Evolutionary conservation across 1,284 basidiomycete species (phyloP).

Genomic region (Cystobasidium sp.): DNA sequence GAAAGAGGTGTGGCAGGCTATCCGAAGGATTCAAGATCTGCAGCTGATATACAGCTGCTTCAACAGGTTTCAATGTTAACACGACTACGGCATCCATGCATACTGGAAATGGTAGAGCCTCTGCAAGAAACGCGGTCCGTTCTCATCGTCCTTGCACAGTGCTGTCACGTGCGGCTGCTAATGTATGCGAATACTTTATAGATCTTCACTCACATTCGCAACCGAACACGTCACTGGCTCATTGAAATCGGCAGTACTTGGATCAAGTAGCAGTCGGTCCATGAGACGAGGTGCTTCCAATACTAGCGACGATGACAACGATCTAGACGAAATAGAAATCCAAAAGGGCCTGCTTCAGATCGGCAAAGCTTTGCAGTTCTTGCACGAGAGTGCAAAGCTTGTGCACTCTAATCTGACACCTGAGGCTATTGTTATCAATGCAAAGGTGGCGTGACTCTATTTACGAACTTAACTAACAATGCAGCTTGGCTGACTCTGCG

Average conservation of each 20-base stretch:
- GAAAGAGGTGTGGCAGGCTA: slow-evolving; percentile 69
- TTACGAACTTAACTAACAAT: background rate
- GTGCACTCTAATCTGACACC: slow-evolving; percentile 90
- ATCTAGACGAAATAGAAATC: slow-evolving; percentile 65
- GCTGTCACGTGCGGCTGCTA: background rate
- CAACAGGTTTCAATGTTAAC: slow-evolving; percentile 80
- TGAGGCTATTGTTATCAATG: slow-evolving; percentile 82
- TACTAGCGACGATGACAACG: slow-evolving; percentile 52
- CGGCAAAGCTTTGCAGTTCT: slow-evolving; percentile 87
- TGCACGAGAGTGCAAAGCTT: slow-evolving; percentile 86
- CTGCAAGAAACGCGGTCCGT: slow-evolving; percentile 81
- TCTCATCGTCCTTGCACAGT: background rate
- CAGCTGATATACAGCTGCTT: background rate
- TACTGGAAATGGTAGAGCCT: slow-evolving; percentile 99
- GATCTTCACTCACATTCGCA: slow-evolving; percentile 82
- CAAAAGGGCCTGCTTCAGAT: slow-evolving; percentile 95
- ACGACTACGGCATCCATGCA: slow-evolving; percentile 86
- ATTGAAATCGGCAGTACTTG: slow-evolving; percentile 71
- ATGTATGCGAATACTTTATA: slow-evolving; percentile 28
- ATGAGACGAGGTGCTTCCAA: slow-evolving; percentile 57
- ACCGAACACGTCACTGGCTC: slow-evolving; percentile 85
- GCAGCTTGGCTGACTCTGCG: background rate
- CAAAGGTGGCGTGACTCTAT: slow-evolving; percentile 67
- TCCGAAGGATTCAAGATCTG: slow-evolving; percentile 15
- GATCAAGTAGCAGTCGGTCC: slow-evolving; percentile 53